Conservation (phyloP, 2,329 filamentous ascomycete species). For the Rhynchosporium agropyri region DNA sequence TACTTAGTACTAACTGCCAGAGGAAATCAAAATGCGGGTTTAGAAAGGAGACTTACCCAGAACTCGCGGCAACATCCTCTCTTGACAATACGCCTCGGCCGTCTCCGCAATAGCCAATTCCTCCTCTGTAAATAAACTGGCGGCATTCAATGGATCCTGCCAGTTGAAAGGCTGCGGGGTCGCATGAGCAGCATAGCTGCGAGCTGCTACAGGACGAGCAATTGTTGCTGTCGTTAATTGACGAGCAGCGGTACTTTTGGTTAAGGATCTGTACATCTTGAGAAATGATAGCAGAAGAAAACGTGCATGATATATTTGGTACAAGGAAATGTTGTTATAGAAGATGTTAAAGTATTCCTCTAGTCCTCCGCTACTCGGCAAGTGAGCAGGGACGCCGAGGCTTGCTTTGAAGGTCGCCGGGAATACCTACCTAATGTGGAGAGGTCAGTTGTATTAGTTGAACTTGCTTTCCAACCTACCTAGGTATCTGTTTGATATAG, state of each 20-base stretch:
- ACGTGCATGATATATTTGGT: slow-evolving; percentile 17
- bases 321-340: slow-evolving; percentile 4
- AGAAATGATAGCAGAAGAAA: slow-evolving; percentile 15
- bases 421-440: too few species aligned
- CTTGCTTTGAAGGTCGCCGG: slow-evolving; percentile 16
- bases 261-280: slow-evolving; percentile 40
- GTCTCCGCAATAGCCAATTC: slow-evolving; percentile 89
- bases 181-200: slow-evolving; percentile 37
- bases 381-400: slow-evolving; percentile 23
- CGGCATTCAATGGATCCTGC: slow-evolving; percentile 81
- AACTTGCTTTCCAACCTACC: too few species aligned
- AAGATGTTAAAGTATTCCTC: slow-evolving; percentile 9
- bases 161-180: slow-evolving; percentile 69
- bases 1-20: background rate
- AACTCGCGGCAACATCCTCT: slow-evolving; percentile 81
- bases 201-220: slow-evolving; percentile 24
- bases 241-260: slow-evolving; percentile 32
- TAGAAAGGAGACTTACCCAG: slow-evolving; percentile 61
- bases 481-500: too few species aligned
- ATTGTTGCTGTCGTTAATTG: slow-evolving; percentile 33
- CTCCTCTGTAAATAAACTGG: slow-evolving; percentile 82
- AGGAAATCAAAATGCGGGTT: background rate
- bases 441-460: too few species aligned
- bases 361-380: slow-evolving; percentile 29
- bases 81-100: slow-evolving; percentile 92